phyloP scores from a whole-genome alignment of 768 basidiomycete species.

The Suillus plorans region DNA sequence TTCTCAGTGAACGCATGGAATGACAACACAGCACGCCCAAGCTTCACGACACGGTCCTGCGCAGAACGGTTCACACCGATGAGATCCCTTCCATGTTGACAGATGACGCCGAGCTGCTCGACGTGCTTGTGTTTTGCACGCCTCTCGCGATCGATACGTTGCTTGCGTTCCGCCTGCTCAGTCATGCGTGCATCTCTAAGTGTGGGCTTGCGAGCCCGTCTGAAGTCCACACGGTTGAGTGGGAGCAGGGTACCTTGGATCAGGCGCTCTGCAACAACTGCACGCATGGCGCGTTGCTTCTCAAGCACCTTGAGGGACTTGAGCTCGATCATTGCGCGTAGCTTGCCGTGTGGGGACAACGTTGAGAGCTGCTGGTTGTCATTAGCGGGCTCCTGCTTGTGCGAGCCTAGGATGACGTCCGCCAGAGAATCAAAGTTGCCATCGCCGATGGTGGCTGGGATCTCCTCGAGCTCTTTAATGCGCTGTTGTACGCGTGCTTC shows the following conservation, averaged over 20 bases:
- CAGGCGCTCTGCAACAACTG: slow-evolving; percentile 82
- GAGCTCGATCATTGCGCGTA: slow-evolving; percentile 90
- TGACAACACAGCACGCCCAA: slow-evolving; percentile 76
- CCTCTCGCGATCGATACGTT: slow-evolving; percentile 88
- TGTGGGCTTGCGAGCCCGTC: slow-evolving; percentile 79
- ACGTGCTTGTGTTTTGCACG: slow-evolving; percentile 96
- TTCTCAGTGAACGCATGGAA: slow-evolving; percentile 93
- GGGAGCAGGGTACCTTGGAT: slow-evolving; percentile 87
- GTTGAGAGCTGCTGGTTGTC: slow-evolving; percentile 5
- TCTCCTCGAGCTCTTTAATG: slow-evolving; percentile 77
- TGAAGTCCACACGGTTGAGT: slow-evolving; percentile 89
- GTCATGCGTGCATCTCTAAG: slow-evolving; percentile 88
- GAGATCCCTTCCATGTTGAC: slow-evolving; percentile 77
- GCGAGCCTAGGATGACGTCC: slow-evolving; percentile 31
- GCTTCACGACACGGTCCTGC: slow-evolving; percentile 53
- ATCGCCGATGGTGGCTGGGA: slow-evolving; percentile 80
- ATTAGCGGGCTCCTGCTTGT: slow-evolving; percentile 23
- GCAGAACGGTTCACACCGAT: slow-evolving; percentile 65
- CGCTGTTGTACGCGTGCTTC: slow-evolving; percentile 88
- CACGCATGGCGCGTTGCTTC: slow-evolving; percentile 86
- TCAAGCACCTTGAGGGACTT: slow-evolving; percentile 86
- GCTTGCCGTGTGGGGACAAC: slow-evolving; percentile 68
- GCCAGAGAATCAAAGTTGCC: slow-evolving; percentile 60
- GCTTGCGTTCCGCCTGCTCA: slow-evolving; percentile 87
- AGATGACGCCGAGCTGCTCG: slow-evolving; percentile 88